These are phyloP conservation scores for Citrullus amarus DNA, from an alignment of 306 rosid genomes.

Conservation along the genomic window DNA sequence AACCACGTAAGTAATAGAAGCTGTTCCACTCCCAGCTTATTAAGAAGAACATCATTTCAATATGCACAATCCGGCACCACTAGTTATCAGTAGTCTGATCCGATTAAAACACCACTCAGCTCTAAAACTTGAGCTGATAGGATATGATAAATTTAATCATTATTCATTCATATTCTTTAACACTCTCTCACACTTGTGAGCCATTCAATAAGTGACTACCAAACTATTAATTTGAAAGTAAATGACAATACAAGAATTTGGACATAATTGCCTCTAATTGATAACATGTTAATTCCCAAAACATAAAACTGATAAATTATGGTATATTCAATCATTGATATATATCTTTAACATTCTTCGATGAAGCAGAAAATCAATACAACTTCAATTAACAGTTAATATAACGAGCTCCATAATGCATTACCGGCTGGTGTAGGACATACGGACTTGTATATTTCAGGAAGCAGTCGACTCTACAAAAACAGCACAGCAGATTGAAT, in stretches of 20 bases:
- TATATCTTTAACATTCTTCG: background rate
- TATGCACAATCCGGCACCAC: background rate
- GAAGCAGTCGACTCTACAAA: constrained; percentile 43
- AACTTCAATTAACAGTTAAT: background rate
- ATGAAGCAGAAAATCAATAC: background rate
- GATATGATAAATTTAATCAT: background rate
- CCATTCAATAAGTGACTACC: background rate
- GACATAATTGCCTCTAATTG: background rate
- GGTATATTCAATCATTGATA: background rate
- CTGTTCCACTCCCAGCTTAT: background rate
- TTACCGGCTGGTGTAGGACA: constrained; percentile 19
- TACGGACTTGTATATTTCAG: constrained; percentile 28
- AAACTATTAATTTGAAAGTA: background rate
- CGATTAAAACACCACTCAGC: background rate
- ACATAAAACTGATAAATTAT: no score
- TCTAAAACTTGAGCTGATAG: background rate
- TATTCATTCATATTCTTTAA: background rate
- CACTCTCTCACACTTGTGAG: background rate
- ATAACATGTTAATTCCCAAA: background rate
- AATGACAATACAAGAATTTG: background rate
- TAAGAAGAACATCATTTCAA: background rate
- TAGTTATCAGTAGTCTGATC: background rate
- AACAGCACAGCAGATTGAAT: background rate
- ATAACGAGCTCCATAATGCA: background rate
- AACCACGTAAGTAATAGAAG: background rate